A percentile compares a stretch with the other conserved stretches of the same genome.
Conservation (phyloP, 306 rosid genomes). For the Vigna angularis region DNA sequence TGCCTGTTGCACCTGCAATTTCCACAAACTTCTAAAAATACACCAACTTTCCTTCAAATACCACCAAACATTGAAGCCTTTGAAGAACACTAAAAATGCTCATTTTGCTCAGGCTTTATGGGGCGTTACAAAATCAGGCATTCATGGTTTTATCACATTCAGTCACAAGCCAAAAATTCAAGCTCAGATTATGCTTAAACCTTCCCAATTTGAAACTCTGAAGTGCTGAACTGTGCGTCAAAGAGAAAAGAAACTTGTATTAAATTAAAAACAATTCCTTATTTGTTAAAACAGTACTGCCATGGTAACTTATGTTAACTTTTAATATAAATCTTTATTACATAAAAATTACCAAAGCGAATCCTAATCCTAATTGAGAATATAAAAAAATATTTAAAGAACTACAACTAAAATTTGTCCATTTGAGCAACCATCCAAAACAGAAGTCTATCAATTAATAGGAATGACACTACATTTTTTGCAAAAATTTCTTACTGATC, state of each 20-base stretch:
- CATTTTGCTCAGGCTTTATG: neutral
- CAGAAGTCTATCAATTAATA: neutral
- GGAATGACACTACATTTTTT: neutral
- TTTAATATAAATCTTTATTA: neutral
- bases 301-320: neutral
- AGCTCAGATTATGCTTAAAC: neutral
- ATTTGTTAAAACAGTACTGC: neutral
- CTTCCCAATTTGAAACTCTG: neutral
- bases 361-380: neutral
- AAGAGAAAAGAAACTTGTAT: neutral
- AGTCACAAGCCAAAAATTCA: neutral
- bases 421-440: neutral
- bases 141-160: constrained; percentile 1
- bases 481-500: neutral
- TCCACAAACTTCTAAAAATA: neutral
- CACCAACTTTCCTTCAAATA: neutral
- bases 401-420: neutral
- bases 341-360: neutral
- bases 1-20: neutral
- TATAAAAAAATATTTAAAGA: neutral
- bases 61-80: neutral
- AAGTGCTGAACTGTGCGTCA: neutral
- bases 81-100: neutral
- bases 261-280: neutral
- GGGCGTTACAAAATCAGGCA: neutral